Conservation (phyloP, 2,329 filamentous ascomycete genomes). For the Botrytis elliptica region DNA sequence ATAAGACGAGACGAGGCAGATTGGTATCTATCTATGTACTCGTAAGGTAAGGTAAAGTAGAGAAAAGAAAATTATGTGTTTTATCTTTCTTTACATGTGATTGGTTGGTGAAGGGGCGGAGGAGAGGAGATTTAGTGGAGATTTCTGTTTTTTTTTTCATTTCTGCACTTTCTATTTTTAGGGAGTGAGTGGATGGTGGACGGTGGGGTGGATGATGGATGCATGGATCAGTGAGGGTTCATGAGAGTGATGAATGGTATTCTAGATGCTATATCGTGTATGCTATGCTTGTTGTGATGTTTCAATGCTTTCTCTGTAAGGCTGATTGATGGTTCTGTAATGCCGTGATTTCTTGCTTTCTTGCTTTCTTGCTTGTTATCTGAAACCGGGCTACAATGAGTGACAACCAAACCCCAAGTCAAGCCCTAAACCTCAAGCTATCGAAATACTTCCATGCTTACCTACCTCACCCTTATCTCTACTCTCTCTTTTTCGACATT, state of each 20-base stretch:
- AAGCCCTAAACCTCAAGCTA: too few relatives aligned
- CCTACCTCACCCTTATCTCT: too few relatives aligned
- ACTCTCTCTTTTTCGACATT: too few relatives aligned
- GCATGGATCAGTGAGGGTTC: neutral
- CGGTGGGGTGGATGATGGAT: too few relatives aligned
- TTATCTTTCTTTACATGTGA: neutral
- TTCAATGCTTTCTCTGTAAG: neutral
- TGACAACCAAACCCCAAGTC: too few relatives aligned
- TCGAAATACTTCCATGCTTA: too few relatives aligned
- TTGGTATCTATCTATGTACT: neutral
- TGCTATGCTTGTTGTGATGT: neutral
- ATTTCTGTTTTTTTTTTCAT: neutral
- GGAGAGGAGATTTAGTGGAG: neutral
- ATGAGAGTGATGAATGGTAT: neutral
- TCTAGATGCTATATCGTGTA: neutral
- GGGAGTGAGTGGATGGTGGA: neutral
- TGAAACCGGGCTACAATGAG: too few relatives aligned
- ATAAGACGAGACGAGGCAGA: neutral
- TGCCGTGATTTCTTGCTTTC: neutral
- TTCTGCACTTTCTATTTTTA: neutral
- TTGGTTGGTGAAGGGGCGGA: neutral
- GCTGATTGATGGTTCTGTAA: neutral
- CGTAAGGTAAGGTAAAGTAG: neutral
- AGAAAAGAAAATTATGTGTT: neutral
- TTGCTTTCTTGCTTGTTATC: neutral